phyloP scores from a whole-genome alignment of 164 flowering plant species.

The Malania oleifera region DNA sequence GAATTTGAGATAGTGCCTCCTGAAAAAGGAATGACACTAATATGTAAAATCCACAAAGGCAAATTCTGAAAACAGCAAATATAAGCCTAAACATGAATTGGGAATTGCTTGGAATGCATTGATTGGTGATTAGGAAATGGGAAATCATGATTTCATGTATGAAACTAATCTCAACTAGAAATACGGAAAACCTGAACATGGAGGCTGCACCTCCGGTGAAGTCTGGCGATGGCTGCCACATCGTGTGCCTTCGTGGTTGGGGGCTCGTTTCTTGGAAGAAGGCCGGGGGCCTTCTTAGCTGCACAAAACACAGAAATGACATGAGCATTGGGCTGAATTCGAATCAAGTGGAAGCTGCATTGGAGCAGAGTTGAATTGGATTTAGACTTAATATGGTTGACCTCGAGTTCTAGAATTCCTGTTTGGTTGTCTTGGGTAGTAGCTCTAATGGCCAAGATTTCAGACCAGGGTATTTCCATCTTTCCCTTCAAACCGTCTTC shows the following conservation, averaged over 20 bases:
- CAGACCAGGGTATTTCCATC: constrained; percentile 46
- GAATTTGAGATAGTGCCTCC: background rate
- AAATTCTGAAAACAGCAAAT: background rate
- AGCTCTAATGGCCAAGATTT: constrained; percentile 31
- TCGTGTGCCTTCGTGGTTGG: constrained; percentile 41
- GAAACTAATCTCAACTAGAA: too few relatives aligned
- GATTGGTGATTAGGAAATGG: background rate
- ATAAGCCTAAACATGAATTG: background rate
- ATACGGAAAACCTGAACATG: constrained; percentile 21
- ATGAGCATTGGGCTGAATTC: background rate
- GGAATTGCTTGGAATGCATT: background rate
- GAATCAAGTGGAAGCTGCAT: background rate
- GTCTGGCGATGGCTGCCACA: constrained; percentile 31
- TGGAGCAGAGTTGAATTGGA: background rate
- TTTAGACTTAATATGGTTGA: constrained; percentile 1
- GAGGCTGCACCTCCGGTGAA: constrained; percentile 46
- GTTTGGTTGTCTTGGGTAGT: constrained; percentile 13
- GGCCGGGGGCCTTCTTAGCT: constrained; percentile 32
- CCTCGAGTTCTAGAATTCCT: constrained; percentile 46
- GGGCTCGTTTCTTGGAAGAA: constrained; percentile 37
- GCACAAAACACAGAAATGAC: constrained; percentile 9
- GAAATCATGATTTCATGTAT: background rate
- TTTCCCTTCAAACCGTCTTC: constrained; percentile 33
- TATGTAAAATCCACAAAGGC: background rate
- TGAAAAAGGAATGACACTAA: background rate